Percentiles rank a stretch among this genome's conserved stretches.
phyloP scores from a whole-genome alignment of 352 stramenopile genomes.

The Pelagophyceae sp. region DNA sequence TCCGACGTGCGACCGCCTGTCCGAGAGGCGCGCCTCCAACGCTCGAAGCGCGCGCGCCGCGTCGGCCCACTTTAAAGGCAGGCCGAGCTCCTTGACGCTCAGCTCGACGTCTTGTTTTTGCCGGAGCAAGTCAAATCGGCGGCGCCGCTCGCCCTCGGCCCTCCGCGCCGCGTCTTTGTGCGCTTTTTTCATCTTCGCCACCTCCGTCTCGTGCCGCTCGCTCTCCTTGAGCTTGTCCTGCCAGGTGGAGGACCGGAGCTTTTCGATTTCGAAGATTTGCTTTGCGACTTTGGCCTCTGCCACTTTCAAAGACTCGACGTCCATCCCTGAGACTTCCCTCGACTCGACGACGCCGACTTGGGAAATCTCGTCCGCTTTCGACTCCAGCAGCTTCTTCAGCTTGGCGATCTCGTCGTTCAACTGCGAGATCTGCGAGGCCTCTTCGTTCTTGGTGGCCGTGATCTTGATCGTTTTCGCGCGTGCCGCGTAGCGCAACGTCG shows the following conservation, averaged over 20 bases:
- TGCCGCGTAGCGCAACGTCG: conserved; percentile 70
- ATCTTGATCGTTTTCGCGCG: conserved; percentile 30
- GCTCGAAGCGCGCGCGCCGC: not conserved
- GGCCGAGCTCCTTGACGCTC: conserved; percentile 9
- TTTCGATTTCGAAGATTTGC: conserved; percentile 76
- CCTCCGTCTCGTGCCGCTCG: conserved; percentile 13
- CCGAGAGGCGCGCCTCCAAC: not conserved
- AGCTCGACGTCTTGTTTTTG: conserved; percentile 27
- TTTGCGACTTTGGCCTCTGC: conserved; percentile 59
- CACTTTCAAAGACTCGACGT: not conserved
- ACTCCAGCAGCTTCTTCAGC: conserved; percentile 66
- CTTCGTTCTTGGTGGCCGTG: conserved; percentile 29
- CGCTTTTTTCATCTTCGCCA: conserved; percentile 6
- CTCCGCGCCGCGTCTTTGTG: conserved; percentile 11
- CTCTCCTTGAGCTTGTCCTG: conserved; percentile 22
- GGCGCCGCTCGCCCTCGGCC: conserved; percentile 15
- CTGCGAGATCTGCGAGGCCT: conserved; percentile 64
- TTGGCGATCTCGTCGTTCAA: conserved; percentile 70
- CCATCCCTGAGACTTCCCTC: conserved; percentile 19
- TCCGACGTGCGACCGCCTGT: not conserved
- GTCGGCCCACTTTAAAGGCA: conserved; percentile 8
- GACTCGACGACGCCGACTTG: not conserved
- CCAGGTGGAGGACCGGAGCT: conserved; percentile 53
- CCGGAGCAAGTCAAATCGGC: conserved; percentile 19
- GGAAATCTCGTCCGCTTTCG: conserved; percentile 38